A percentile compares a stretch with the other conserved stretches of the same genome.
Conservation (phyloP, 768 basidiomycete species). For the Termitomyces titanicus region DNA sequence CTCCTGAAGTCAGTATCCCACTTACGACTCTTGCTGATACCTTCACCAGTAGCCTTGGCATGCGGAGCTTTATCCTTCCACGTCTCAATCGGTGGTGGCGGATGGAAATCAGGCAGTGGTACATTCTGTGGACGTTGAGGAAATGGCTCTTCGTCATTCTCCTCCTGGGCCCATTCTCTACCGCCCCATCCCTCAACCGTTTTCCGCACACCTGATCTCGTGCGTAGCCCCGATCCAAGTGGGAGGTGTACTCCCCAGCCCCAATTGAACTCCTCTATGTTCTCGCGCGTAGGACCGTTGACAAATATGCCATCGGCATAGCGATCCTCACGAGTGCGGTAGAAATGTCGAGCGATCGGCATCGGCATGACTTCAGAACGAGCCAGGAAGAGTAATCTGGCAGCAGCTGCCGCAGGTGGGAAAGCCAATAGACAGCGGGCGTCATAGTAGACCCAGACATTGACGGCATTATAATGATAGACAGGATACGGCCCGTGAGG, state of each 20-base stretch:
- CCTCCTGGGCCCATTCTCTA: background rate
- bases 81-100: background rate
- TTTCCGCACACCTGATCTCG: background rate
- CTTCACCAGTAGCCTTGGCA: background rate
- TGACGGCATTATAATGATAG: constrained; percentile 28
- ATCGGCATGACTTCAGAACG: constrained; percentile 49
- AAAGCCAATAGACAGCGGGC: constrained; percentile 22
- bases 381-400: constrained; percentile 61
- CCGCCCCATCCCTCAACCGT: constrained; percentile 4
- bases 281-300: constrained; percentile 49
- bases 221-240: constrained; percentile 4
- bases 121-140: background rate
- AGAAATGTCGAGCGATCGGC: constrained; percentile 35
- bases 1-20: constrained; percentile 58
- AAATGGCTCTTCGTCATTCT: background rate
- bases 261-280: constrained; percentile 56
- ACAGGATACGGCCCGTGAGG: constrained; percentile 46
- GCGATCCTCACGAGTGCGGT: constrained; percentile 25
- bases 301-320: constrained; percentile 16
- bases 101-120: background rate
- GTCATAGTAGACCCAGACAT: constrained; percentile 26
- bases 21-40: constrained; percentile 25
- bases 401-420: constrained; percentile 53
- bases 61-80: constrained; percentile 20
- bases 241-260: constrained; percentile 29